Conservation (phyloP, 768 basidiomycete genomes). For the Glaciozyma antarctica region DNA sequence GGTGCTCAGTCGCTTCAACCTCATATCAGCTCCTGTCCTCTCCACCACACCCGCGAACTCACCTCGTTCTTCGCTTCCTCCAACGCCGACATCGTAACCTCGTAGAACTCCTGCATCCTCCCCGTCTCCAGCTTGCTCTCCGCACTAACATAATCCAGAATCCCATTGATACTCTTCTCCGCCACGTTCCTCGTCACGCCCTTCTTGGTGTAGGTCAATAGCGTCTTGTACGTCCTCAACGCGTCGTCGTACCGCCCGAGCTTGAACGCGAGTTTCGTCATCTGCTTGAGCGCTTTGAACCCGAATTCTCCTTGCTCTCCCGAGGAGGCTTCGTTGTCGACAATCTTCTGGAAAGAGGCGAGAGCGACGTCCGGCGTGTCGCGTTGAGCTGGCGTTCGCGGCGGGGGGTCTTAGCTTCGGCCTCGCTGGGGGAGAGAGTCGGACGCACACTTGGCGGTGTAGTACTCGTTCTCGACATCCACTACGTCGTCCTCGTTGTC, state of each 20-base stretch:
- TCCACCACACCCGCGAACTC: conserved; percentile 30
- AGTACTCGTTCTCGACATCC: conserved; percentile 97
- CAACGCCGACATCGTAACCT: conserved; percentile 77
- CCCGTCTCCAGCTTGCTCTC: conserved; percentile 50
- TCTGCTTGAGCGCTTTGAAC: conserved; percentile 97
- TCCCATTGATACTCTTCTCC: conserved; percentile 97
- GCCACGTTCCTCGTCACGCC: conserved; percentile 92
- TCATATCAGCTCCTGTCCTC: background rate
- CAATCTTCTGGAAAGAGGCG: conserved; percentile 77
- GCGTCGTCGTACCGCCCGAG: conserved; percentile 68
- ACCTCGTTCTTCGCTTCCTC: conserved; percentile 96
- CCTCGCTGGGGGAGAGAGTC: too few relatives aligned
- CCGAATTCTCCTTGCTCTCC: conserved; percentile 79
- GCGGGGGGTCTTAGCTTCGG: too few relatives aligned
- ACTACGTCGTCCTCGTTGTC: conserved; percentile 69
- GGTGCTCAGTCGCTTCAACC: conserved; percentile 66
- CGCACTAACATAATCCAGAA: conserved; percentile 75
- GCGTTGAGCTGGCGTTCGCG: conserved; percentile 15
- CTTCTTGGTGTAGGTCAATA: conserved; percentile 88
- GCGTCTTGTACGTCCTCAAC: conserved; percentile 68
- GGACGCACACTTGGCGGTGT: conserved; percentile 79
- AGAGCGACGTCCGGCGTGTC: conserved; percentile 86
- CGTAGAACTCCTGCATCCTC: conserved; percentile 88
- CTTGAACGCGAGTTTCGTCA: conserved; percentile 84
- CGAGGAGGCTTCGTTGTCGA: conserved; percentile 81